A percentile compares a stretch with the other conserved stretches of the same genome.
Evolutionary conservation across 345 rosid genomes (phyloP).

Genomic region (Mercurialis annua): DNA sequence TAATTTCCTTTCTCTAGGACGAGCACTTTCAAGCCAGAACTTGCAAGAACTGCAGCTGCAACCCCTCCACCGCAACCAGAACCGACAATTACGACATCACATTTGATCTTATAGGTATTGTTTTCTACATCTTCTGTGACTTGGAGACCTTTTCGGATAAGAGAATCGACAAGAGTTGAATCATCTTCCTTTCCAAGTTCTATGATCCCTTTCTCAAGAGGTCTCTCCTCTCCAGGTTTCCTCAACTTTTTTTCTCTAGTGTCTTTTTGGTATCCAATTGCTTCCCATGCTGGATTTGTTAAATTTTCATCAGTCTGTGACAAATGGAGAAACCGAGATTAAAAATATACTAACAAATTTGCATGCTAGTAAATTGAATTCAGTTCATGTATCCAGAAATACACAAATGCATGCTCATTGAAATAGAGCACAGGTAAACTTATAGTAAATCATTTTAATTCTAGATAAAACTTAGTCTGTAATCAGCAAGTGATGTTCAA

Average conservation of each 20-base stretch:
- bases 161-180: constrained; percentile 35
- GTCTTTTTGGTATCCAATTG: constrained; percentile 57
- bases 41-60: constrained; percentile 69
- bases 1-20: constrained; percentile 74
- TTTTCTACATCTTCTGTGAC: constrained; percentile 37
- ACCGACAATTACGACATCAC: constrained; percentile 60
- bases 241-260: constrained; percentile 24
- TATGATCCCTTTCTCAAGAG: constrained; percentile 20
- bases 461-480: too few relatives aligned
- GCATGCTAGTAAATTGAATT: too few relatives aligned
- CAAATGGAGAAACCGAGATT: not conserved
- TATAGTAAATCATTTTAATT: too few relatives aligned
- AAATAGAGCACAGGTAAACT: too few relatives aligned
- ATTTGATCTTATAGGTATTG: constrained; percentile 44
- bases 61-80: constrained; percentile 74
- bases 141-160: constrained; percentile 46
- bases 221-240: constrained; percentile 14
- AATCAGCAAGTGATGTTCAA: too few relatives aligned
- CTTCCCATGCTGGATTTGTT: constrained; percentile 58
- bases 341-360: not conserved
- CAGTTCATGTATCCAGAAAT: not conserved
- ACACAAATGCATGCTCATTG: too few relatives aligned
- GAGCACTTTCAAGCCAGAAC: constrained; percentile 51
- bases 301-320: constrained; percentile 44
- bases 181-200: constrained; percentile 31